Evolutionary conservation across 2,329 filamentous ascomycete genomes (phyloP).

Genomic region (Penicillium sp.): DNA sequence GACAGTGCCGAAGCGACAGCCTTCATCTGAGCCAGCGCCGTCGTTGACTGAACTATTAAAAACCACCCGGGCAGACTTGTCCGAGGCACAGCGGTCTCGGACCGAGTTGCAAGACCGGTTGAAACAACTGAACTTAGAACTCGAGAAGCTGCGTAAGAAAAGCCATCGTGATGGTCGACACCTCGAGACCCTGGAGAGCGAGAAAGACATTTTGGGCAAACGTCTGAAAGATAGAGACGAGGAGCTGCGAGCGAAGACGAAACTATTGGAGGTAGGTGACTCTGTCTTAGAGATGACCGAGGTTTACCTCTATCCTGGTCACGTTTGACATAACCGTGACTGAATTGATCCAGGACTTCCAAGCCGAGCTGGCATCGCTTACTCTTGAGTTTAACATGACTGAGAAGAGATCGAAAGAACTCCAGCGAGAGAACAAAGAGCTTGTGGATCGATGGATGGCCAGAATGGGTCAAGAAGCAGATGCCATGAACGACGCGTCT

Average conservation of each 20-base stretch:
- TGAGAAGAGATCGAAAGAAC: constrained; percentile 71
- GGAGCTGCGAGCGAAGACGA: constrained; percentile 80
- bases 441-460: constrained; percentile 91
- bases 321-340: constrained; percentile 10
- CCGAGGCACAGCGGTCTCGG: constrained; percentile 74
- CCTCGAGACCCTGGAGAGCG: constrained; percentile 63
- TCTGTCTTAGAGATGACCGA: neutral
- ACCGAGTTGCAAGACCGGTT: constrained; percentile 67
- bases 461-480: constrained; percentile 80
- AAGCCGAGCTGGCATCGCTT: constrained; percentile 88
- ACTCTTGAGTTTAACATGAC: constrained; percentile 86
- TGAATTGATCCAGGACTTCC: constrained; percentile 64
- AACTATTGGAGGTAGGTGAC: constrained; percentile 69
- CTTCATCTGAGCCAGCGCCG: constrained; percentile 22
- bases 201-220: constrained; percentile 63
- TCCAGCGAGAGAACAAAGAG: constrained; percentile 82
- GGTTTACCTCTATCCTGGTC: neutral
- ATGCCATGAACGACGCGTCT: constrained; percentile 73
- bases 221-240: constrained; percentile 80
- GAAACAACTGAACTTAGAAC: constrained; percentile 63
- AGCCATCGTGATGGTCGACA: constrained; percentile 61
- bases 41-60: constrained; percentile 39
- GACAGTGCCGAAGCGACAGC: constrained; percentile 31
- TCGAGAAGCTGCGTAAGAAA: constrained; percentile 63
- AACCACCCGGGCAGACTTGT: constrained; percentile 64